These are phyloP conservation scores for Rossbeevera mucosa DNA, from an alignment of 768 basidiomycete species.

Conservation along the genomic window DNA sequence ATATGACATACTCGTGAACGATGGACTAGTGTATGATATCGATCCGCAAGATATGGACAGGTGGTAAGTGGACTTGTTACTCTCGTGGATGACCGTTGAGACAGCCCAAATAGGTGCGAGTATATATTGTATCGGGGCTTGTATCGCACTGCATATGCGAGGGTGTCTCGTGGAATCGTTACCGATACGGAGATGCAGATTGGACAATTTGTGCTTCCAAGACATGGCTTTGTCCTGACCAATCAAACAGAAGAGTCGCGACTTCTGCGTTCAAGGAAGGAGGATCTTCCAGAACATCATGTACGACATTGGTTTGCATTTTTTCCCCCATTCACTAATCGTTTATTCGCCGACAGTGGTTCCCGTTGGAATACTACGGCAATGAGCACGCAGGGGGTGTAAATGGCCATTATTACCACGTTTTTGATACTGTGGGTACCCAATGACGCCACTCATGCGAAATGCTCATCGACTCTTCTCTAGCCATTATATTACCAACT, in stretches of 20 bases:
- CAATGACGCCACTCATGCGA: neutral
- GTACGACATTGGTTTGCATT: slow-evolving; percentile 35
- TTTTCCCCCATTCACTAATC: neutral
- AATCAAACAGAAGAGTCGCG: slow-evolving; percentile 60
- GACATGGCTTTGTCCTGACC: slow-evolving; percentile 45
- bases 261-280: slow-evolving; percentile 64
- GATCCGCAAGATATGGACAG: slow-evolving; percentile 67
- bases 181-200: slow-evolving; percentile 91
- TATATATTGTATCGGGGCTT: slow-evolving; percentile 84
- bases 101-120: slow-evolving; percentile 60
- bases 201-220: slow-evolving; percentile 76
- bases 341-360: slow-evolving; percentile 50
- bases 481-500: slow-evolving; percentile 54
- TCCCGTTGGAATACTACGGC: slow-evolving; percentile 68
- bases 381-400: slow-evolving; percentile 50
- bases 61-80: slow-evolving; percentile 42
- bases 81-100: neutral
- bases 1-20: slow-evolving; percentile 70
- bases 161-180: slow-evolving; percentile 76
- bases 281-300: slow-evolving; percentile 59
- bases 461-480: slow-evolving; percentile 1
- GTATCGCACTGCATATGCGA: slow-evolving; percentile 76
- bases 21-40: slow-evolving; percentile 77
- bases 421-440: slow-evolving; percentile 60
- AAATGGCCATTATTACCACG: slow-evolving; percentile 73